Conservation (phyloP, 2,329 filamentous ascomycete species). For the Neoarthrinium moseri region DNA sequence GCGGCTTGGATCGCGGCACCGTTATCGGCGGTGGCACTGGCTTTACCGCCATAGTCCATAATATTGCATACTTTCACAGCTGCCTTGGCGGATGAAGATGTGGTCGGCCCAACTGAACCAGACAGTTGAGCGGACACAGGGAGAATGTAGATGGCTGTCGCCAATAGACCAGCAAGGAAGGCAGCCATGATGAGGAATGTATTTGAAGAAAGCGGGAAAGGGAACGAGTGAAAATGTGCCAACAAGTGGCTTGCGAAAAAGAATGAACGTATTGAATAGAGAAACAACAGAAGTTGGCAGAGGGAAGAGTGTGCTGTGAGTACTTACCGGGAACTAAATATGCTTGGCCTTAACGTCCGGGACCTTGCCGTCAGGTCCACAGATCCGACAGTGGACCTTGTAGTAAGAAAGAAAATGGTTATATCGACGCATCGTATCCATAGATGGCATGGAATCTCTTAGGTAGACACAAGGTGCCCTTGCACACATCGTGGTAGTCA, state of each 20-base stretch:
- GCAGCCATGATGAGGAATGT: conserved; percentile 6
- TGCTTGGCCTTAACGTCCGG: too few species aligned
- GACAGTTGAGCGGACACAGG: conserved; percentile 26
- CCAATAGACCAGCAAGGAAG: conserved; percentile 8
- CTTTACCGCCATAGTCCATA: conserved; percentile 46
- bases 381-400: too few species aligned
- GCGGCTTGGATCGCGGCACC: conserved; percentile 23
- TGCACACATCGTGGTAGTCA: too few species aligned
- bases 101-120: conserved; percentile 48
- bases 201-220: background rate
- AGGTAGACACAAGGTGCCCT: too few species aligned
- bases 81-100: conserved; percentile 23
- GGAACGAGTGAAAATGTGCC: background rate
- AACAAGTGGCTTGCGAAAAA: conserved; percentile 1
- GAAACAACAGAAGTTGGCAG: too few species aligned
- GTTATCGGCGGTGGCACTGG: conserved; percentile 44
- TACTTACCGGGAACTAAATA: background rate
- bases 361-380: too few species aligned
- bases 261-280: too few species aligned
- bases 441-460: too few species aligned
- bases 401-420: too few species aligned
- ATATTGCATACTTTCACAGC: conserved; percentile 43
- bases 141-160: conserved; percentile 6
- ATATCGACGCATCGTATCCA: too few species aligned
- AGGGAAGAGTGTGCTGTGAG: background rate